These are phyloP conservation scores for Suhomyces taliae DNA, from an alignment of 1,139 yeast species.

Conservation along the genomic window DNA sequence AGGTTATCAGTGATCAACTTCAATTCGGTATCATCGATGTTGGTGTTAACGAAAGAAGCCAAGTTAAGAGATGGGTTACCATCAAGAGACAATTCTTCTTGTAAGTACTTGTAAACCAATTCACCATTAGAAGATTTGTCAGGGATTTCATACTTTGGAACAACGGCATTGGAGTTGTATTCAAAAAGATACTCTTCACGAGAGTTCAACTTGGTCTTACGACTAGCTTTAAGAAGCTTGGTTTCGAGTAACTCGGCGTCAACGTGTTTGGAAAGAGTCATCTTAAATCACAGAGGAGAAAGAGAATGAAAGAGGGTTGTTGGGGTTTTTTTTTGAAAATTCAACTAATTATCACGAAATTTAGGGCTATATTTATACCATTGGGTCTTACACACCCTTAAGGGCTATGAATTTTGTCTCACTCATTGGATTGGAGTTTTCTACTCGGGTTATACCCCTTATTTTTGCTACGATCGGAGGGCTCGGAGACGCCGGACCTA, in stretches of 20 bases:
- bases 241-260: constrained; percentile 25
- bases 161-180: constrained; percentile 34
- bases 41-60: constrained; percentile 88
- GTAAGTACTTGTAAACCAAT: constrained; percentile 62
- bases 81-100: constrained; percentile 75
- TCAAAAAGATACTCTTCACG: constrained; percentile 35
- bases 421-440: no score
- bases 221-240: constrained; percentile 27
- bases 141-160: constrained; percentile 59
- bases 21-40: constrained; percentile 45
- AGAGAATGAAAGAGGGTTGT: no score
- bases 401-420: no score
- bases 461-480: no score
- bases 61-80: constrained; percentile 82
- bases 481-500: no score
- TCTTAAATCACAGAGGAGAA: constrained; percentile 5
- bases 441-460: no score
- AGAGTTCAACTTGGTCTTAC: constrained; percentile 21
- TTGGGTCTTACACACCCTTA: no score
- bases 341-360: no score
- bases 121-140: constrained; percentile 51
- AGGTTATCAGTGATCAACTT: constrained; percentile 65
- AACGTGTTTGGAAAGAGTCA: constrained; percentile 31
- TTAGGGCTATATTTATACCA: no score
- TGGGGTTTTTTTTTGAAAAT: no score